A percentile compares a stretch with the other conserved stretches of the same genome.
phyloP scores from a whole-genome alignment of 2,329 filamentous ascomycete species.

The Shiraia bambusicola region DNA sequence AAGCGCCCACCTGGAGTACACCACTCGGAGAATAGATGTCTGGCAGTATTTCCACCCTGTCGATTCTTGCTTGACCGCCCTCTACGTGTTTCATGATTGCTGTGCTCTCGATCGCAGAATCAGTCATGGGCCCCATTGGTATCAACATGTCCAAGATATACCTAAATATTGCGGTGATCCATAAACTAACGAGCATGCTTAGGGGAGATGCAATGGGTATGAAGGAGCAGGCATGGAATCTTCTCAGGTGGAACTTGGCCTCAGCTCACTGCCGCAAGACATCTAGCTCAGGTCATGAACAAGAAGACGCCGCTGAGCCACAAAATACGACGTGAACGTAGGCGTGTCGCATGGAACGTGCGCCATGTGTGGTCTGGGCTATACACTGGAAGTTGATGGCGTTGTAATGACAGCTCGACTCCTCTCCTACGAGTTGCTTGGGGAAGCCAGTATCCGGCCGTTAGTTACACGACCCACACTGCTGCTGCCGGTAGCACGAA shows the following conservation, averaged over 20 bases:
- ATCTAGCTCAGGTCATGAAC: too few relatives aligned
- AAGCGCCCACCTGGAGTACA: constrained; percentile 5
- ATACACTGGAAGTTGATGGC: constrained; percentile 4
- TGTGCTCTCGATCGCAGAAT: not conserved
- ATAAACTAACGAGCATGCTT: too few relatives aligned
- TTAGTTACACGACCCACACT: constrained; percentile 10
- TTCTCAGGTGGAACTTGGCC: too few relatives aligned
- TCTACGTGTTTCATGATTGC: not conserved
- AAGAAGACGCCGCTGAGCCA: too few relatives aligned
- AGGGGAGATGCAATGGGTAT: too few relatives aligned
- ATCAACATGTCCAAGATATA: not conserved
- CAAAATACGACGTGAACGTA: too few relatives aligned
- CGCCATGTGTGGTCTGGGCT: constrained; percentile 7
- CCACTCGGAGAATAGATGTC: constrained; percentile 7
- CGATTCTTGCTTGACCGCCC: not conserved
- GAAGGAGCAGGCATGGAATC: too few relatives aligned
- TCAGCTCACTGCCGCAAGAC: too few relatives aligned
- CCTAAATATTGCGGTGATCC: too few relatives aligned
- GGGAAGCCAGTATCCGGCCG: constrained; percentile 24
- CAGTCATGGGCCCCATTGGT: not conserved
- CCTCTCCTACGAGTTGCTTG: constrained; percentile 9
- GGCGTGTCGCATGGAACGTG: constrained; percentile 10
- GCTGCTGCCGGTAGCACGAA: constrained; percentile 17
- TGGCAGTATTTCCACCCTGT: not conserved
- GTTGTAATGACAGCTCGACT: constrained; percentile 16